Conservation (phyloP, 2,329 filamentous ascomycete species). For the Keithomyces neogunnii region DNA sequence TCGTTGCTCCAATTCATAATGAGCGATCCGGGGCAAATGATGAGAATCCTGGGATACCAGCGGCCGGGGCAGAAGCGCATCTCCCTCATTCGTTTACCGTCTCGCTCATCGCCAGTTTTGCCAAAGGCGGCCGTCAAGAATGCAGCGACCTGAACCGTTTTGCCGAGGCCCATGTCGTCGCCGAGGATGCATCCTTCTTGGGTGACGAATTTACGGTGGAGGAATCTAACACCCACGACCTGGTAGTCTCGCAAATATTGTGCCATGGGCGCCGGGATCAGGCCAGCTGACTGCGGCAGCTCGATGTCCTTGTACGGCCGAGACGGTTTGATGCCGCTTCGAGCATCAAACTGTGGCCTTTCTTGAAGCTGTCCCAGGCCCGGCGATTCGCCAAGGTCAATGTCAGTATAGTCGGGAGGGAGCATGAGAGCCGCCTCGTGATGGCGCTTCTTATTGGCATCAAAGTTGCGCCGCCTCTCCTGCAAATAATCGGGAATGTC, state of each 20-base stretch:
- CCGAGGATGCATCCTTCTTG: slow-evolving; percentile 86
- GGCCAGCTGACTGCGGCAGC: slow-evolving; percentile 64
- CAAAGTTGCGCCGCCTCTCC: slow-evolving; percentile 60
- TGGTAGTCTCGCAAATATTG: slow-evolving; percentile 93
- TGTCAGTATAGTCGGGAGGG: slow-evolving; percentile 67
- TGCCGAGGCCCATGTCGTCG: slow-evolving; percentile 96
- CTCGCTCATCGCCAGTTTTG: slow-evolving; percentile 83
- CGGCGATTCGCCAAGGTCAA: slow-evolving; percentile 54
- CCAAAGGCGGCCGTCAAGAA: slow-evolving; percentile 90
- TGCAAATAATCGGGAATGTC: slow-evolving; percentile 67
- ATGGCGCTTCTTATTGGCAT: slow-evolving; percentile 48
- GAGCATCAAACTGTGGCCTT: slow-evolving; percentile 57
- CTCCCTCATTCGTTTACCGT: slow-evolving; percentile 80
- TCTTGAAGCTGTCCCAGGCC: slow-evolving; percentile 41
- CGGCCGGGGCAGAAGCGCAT: slow-evolving; percentile 53
- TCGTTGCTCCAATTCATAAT: slow-evolving; percentile 91
- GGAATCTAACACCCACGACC: slow-evolving; percentile 71
- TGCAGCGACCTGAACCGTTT: slow-evolving; percentile 91
- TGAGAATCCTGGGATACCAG: slow-evolving; percentile 73
- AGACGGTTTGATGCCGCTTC: slow-evolving; percentile 51
- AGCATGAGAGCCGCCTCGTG: slow-evolving; percentile 63
- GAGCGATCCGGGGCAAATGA: slow-evolving; percentile 81
- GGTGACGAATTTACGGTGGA: slow-evolving; percentile 83
- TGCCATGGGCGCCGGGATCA: slow-evolving; percentile 82
- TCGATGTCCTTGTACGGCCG: slow-evolving; percentile 67